These are phyloP conservation scores for Lipomyces spencermartinsiae DNA, from an alignment of 805 yeast species.

Conservation along the genomic window DNA sequence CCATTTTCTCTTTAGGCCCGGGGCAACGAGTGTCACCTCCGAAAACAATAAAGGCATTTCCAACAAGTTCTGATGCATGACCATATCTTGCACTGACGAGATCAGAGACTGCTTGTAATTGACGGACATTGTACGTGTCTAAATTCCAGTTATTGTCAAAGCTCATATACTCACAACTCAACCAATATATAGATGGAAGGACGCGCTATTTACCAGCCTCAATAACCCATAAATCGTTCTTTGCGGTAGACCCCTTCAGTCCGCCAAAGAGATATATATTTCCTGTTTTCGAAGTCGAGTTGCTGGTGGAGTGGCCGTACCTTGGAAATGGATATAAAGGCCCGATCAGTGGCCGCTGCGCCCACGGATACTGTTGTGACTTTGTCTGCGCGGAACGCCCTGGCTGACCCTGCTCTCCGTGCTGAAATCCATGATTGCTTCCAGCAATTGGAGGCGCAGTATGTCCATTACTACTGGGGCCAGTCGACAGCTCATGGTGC, in stretches of 20 bases:
- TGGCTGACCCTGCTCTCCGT: slow-evolving; percentile 5
- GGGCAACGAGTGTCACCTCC: slow-evolving; percentile 90
- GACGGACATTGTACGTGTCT: slow-evolving; percentile 45
- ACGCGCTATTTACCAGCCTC: slow-evolving; percentile 55
- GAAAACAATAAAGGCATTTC: slow-evolving; percentile 91
- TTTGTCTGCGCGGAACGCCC: not conserved
- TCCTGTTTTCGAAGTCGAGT: slow-evolving; percentile 75
- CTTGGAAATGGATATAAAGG: slow-evolving; percentile 77
- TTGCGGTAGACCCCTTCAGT: slow-evolving; percentile 77
- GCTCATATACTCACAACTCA: not conserved
- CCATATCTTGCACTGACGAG: slow-evolving; percentile 97
- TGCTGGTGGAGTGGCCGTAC: slow-evolving; percentile 80
- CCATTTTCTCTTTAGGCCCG: slow-evolving; percentile 55
- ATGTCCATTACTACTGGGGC: not conserved
- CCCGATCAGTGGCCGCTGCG: slow-evolving; percentile 15
- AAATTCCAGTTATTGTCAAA: slow-evolving; percentile 4
- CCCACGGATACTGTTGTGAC: slow-evolving; percentile 31
- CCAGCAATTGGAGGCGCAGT: not conserved
- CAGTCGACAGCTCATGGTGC: not conserved
- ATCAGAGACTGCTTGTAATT: slow-evolving; percentile 55
- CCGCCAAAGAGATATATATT: slow-evolving; percentile 95
- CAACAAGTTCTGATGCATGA: slow-evolving; percentile 88
- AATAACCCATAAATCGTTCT: slow-evolving; percentile 94
- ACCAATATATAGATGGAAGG: slow-evolving; percentile 29
- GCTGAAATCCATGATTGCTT: not conserved